Percentiles rank a stretch among this genome's conserved stretches.
Conservation (phyloP, 2,329 filamentous ascomycete genomes). For the Emmonsia crescens region DNA sequence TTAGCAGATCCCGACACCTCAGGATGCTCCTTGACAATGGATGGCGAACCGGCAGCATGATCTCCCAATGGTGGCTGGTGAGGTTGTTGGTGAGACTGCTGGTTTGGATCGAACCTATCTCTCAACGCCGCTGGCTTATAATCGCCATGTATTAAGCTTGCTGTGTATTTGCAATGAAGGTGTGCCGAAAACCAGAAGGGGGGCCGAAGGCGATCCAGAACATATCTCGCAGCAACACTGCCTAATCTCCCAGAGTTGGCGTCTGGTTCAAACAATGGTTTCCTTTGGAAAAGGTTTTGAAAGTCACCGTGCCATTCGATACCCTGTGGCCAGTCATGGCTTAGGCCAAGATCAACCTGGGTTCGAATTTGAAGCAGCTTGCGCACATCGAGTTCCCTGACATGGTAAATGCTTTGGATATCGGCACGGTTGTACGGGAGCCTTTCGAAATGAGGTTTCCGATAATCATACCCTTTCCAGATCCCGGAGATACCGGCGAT, state of each 20-base stretch:
- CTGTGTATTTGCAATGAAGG: constrained; percentile 78
- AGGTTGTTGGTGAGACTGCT: not conserved
- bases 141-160: constrained; percentile 42
- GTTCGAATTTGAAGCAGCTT: constrained; percentile 77
- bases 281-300: constrained; percentile 56
- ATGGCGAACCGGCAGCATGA: not conserved
- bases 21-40: constrained; percentile 4
- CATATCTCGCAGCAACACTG: constrained; percentile 64
- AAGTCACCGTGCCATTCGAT: constrained; percentile 71
- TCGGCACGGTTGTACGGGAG: constrained; percentile 73
- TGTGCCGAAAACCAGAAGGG: constrained; percentile 90
- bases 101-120: not conserved
- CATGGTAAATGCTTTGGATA: constrained; percentile 74
- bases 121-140: constrained; percentile 9
- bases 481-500: constrained; percentile 90
- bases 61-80: not conserved
- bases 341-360: constrained; percentile 82
- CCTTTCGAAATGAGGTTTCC: constrained; percentile 70
- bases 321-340: constrained; percentile 87
- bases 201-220: constrained; percentile 72
- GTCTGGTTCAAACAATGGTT: constrained; percentile 65
- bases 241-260: constrained; percentile 66
- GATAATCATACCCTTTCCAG: constrained; percentile 85
- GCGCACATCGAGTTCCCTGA: constrained; percentile 79
- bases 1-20: not conserved